Base-by-base conservation (phyloP, 179 eudicot genomes). In the Spinacia oleracea region DNA sequence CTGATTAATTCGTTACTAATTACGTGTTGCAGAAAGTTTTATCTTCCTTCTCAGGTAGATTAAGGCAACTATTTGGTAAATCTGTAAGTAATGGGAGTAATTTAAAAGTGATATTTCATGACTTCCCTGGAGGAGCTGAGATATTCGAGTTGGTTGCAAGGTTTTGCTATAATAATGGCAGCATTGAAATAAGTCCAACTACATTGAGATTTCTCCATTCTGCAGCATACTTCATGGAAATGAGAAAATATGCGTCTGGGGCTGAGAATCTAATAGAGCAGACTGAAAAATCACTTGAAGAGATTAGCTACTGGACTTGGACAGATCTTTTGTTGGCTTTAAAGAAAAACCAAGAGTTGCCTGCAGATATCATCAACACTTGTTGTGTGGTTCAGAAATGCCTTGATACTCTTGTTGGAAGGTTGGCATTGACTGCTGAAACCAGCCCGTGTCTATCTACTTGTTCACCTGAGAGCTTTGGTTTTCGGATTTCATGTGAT, bases 401-500 rank as follows among this genome's bases (percentile, higher is more conserved):
- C 72, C 69, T 93, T 85, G 91, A 88, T 79, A 73, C 88, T 78
- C 78, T 93, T 32, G 79, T 88, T 1, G 86, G 82, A 65, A 87
- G 85, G 85, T 72, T 93, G 55, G 84, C 81, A 2, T 70, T 87
- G 64, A 81, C 88, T 51, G 67, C 81, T 56, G 92, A 89, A 80
- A 77, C 86, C 18, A 90, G 95, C 60, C 89, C 97, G 2, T 89
- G 92, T 45, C 85, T 86, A 18, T 90, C 98, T 20, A 81, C 77
- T 51, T 90, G 92, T 12, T 93, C 98, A 12, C 86, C 89, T 4
- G 98, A 93, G 40, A 93, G 97, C 80, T 85, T 86, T 50, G 90
- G 82, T 6, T 72, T 85, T 75, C 83, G 93, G 43, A 68, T 90
- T 48, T 93, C 97, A 9, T 89, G 88, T 43, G 98, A 93, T 68